Evolutionary conservation across 2,329 filamentous ascomycete genomes (phyloP).

Genomic region (Nigrospora oryzae): DNA sequence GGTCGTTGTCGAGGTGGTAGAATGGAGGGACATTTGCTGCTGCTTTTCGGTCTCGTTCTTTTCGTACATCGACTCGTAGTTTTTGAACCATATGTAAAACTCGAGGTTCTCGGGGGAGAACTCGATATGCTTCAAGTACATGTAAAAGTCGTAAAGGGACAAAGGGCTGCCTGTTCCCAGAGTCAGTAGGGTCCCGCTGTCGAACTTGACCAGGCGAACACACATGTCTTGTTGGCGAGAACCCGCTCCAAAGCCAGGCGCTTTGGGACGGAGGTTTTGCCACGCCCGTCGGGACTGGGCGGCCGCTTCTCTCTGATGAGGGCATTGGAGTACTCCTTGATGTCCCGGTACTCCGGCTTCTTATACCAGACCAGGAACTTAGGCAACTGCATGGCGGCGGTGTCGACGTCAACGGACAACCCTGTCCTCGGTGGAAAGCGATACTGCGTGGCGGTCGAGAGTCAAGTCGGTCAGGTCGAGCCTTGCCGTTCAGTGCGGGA

Average conservation of each 20-base stretch:
- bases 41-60: slow-evolving; percentile 4
- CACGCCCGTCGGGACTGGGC: slow-evolving; percentile 25
- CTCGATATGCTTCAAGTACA: slow-evolving; percentile 42
- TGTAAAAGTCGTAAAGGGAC: slow-evolving; percentile 41
- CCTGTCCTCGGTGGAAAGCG: too few relatives aligned
- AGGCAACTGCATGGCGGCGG: slow-evolving; percentile 8
- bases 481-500: too few relatives aligned
- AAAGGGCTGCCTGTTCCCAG: slow-evolving; percentile 30
- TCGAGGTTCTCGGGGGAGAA: slow-evolving; percentile 39
- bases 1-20: not conserved
- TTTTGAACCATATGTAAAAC: slow-evolving; percentile 40
- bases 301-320: slow-evolving; percentile 24
- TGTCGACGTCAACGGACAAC: too few relatives aligned
- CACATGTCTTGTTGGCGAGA: slow-evolving; percentile 38
- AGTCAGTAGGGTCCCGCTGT: slow-evolving; percentile 1
- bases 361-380: slow-evolving; percentile 37
- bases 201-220: not conserved
- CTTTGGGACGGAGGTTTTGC: slow-evolving; percentile 26
- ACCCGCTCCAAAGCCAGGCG: slow-evolving; percentile 34
- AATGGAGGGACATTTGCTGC: not conserved
- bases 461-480: too few relatives aligned
- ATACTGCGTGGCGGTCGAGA: too few relatives aligned
- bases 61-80: slow-evolving; percentile 28
- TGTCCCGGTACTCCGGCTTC: slow-evolving; percentile 39
- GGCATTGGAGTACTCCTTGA: slow-evolving; percentile 32